A percentile compares a stretch with the other conserved stretches of the same genome.
Conservation (phyloP, 2,329 filamentous ascomycete species). For the Alternaria novae-zelandiae region DNA sequence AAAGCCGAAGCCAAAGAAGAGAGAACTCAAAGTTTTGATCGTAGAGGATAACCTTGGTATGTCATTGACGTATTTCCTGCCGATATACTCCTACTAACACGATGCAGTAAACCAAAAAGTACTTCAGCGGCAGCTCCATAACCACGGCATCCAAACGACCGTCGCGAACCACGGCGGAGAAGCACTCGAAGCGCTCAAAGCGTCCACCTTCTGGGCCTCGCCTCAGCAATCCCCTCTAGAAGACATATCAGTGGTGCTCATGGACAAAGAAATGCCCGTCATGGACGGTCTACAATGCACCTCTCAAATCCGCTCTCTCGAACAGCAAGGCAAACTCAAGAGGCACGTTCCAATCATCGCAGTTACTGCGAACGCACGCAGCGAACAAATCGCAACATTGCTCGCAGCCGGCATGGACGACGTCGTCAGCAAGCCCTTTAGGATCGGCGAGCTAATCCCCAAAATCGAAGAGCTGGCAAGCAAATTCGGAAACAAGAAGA, state of each 20-base stretch:
- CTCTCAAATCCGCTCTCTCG: conserved; percentile 45
- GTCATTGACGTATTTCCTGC: neutral
- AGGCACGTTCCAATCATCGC: conserved; percentile 51
- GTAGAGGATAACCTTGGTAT: conserved; percentile 51
- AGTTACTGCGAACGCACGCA: conserved; percentile 50
- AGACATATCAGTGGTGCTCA: conserved; percentile 44
- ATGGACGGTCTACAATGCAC: conserved; percentile 52
- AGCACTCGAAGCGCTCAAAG: conserved; percentile 53
- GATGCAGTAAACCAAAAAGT: conserved; percentile 56
- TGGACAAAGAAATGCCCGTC: conserved; percentile 52
- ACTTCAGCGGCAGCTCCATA: conserved; percentile 57
- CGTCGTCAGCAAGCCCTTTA: conserved; percentile 59
- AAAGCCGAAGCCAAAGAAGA: conserved; percentile 19
- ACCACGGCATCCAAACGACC: conserved; percentile 54
- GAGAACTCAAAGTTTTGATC: conserved; percentile 47
- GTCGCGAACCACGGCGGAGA: conserved; percentile 60
- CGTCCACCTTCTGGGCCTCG: conserved; percentile 51
- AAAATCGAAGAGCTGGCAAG: conserved; percentile 58
- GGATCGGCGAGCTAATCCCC: conserved; percentile 57
- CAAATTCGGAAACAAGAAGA: conserved; percentile 11
- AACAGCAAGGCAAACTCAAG: conserved; percentile 41
- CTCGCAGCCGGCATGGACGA: conserved; percentile 54
- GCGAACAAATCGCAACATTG: conserved; percentile 49
- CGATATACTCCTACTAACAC: neutral
- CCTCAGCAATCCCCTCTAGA: conserved; percentile 16